These are phyloP conservation scores for Diaporthe citrichinensis DNA, from an alignment of 2,329 filamentous ascomycete genomes.

Conservation along the genomic window DNA sequence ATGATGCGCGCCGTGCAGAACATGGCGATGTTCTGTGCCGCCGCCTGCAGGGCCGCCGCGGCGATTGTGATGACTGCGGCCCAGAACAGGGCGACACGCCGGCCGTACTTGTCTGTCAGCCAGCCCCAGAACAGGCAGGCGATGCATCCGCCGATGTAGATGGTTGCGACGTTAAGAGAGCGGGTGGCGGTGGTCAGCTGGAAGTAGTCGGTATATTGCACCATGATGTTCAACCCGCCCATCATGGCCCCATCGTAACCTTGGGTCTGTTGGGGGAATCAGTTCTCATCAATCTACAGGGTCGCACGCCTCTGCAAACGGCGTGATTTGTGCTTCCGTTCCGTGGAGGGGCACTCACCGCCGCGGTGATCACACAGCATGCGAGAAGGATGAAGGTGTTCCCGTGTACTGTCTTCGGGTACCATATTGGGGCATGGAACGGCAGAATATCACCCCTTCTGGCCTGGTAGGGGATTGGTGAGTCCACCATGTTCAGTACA, in stretches of 20 bases:
- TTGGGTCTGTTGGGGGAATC: slow-evolving; percentile 2
- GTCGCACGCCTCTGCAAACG: neutral
- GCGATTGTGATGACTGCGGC: slow-evolving; percentile 57
- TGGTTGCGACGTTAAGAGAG: slow-evolving; percentile 67
- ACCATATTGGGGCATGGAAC: slow-evolving; percentile 22
- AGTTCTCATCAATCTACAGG: neutral
- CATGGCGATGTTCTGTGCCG: slow-evolving; percentile 65
- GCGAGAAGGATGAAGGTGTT: slow-evolving; percentile 31
- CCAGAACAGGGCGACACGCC: slow-evolving; percentile 59
- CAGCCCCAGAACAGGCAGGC: slow-evolving; percentile 59
- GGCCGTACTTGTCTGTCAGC: slow-evolving; percentile 58
- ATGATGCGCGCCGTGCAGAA: slow-evolving; percentile 63
- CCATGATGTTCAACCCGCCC: slow-evolving; percentile 68
- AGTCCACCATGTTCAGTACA: slow-evolving; percentile 2
- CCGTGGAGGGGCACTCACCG: slow-evolving; percentile 3
- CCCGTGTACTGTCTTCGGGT: slow-evolving; percentile 1
- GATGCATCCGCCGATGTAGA: slow-evolving; percentile 65
- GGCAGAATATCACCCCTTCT: slow-evolving; percentile 31
- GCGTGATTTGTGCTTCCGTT: neutral
- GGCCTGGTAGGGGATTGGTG: neutral
- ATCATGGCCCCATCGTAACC: slow-evolving; percentile 37
- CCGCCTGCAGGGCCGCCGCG: slow-evolving; percentile 61
- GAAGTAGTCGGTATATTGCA: slow-evolving; percentile 70
- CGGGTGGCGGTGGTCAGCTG: slow-evolving; percentile 64
- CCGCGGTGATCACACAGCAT: slow-evolving; percentile 34